Evolutionary conservation across 192 early-diverging fungal species (phyloP), one percentile per base, ranked within the genome.

Genomic region (Coemansia sp.): DNA sequence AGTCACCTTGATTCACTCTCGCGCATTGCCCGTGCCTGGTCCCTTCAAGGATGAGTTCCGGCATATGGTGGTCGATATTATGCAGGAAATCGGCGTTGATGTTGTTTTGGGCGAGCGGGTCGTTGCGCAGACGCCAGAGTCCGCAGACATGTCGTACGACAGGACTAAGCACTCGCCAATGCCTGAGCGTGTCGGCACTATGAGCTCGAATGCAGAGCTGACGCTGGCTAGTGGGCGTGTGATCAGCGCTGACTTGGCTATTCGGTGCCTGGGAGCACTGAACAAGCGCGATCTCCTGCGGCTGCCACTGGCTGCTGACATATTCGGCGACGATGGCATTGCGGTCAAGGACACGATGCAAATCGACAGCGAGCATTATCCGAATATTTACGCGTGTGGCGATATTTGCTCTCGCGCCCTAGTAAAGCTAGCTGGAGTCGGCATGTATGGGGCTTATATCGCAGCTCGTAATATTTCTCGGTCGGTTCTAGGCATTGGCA

Each of bases 321-420:
- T 78, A 0, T 40, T 72, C 20, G 68, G 63, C 1, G 20, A 37
- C 8, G 34, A 53, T 1, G 74, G 77, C 0, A 69, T 84, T 18
- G 71, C 71, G 0, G 88, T 89, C 22, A 75, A 70, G 39, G 83
- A 84, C n/a, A 92, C 92, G 1, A 82, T 93, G 55, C 94, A 96
- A 71, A 68, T 94, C 3, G 74, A 76, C 20, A 83, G 87, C 50
- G 61, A 62, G 4, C 30, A 49, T 3, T 84, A 85, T 68, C 76
- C 86, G 3, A 39, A 93, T 69, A 89, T 95, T 35, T 95, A 88
- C 67, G 88, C 90, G 12, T 73, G 84, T 32, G 93, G 93, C 16
- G 93, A 95, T 70, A 87, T 92, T 11, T 81, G 75, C 56, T 76
- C 67, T 0, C 59, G 55, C 32, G 56, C 66, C 50, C 2, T 83